Evolutionary conservation across 2,329 filamentous ascomycete species (phyloP), one percentile per base, ranked within the genome.

Genomic region (Fusarium begoniae): DNA sequence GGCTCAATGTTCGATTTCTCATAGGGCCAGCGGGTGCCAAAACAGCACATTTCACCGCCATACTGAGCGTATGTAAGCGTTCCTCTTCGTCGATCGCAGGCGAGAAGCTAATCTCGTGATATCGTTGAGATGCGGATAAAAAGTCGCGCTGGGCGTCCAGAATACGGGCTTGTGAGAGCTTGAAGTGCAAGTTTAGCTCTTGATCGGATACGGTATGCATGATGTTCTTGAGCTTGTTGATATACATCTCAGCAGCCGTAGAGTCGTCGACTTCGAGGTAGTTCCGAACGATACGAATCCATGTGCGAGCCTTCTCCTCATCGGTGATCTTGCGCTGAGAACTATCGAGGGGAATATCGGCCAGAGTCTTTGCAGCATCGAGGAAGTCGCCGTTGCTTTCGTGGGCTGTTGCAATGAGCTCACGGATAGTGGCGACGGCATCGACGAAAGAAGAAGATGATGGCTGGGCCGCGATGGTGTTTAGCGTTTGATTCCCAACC

Each of bases 181-280:
- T 91, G 84, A 98, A 99, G 83, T 96, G 92, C 57, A 98, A 87
- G 76, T 91, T 91, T 53, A 96, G 87, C 69, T 93, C 89, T 44
- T 91, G 89, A 81, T 98, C 91, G 37, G 88, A 84, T 38, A 98
- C 91, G 72, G 89, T 91, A 85, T 94, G 91, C 81, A 98, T 94
- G 75, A 98, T 88, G 80, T 96, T 96, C 85, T 98, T 98, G 82
- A 97, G 93, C 83, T 96, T 95, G 87, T 98, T 98, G 78, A 99
- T 88, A 81, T 95, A 97, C 45, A 89, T 90, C 81, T 97, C 94
- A 47, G 96, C 96, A 41, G 90, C 88, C 3, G 92, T 94, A 14
- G 94, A 93, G 84, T 98, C 95, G 81, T 98, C 96, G 54, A 95
- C 94, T 85, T 99, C 96, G 71, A 99, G 90, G 81, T 96, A 97